Evolutionary conservation across 2,329 filamentous ascomycete species (phyloP).

Genomic region (Monosporascus sp.): DNA sequence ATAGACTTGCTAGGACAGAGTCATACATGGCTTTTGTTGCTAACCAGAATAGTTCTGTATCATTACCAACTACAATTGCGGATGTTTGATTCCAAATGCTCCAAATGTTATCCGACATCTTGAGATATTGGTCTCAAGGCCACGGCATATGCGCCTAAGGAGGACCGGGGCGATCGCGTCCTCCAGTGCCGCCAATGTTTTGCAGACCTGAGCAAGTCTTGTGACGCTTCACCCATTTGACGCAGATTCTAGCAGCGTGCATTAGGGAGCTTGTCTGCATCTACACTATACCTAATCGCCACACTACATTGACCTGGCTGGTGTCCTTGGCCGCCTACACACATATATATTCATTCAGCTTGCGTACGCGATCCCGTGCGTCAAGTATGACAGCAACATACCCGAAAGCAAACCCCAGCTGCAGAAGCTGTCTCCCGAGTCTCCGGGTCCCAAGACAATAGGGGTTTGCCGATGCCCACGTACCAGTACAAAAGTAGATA

Average conservation of each 20-base stretch:
- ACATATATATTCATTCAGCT: not conserved
- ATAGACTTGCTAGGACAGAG: no score
- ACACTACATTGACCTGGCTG: not conserved
- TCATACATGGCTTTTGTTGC: no score
- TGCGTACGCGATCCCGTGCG: not conserved
- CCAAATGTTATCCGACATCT: no score
- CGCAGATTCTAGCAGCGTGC: not conserved
- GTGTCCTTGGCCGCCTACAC: no score
- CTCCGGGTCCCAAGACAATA: not conserved
- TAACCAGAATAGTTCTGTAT: no score
- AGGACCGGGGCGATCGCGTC: not conserved
- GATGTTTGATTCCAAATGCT: no score
- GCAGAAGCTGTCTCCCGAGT: not conserved
- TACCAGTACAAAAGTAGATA: not conserved
- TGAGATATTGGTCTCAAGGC: not conserved
- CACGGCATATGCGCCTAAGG: not conserved
- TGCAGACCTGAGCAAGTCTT: not conserved
- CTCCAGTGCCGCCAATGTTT: not conserved
- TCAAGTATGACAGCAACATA: not conserved
- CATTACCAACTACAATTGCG: no score
- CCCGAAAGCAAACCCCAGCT: not conserved
- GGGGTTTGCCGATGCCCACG: not conserved
- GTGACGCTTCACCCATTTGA: not conserved
- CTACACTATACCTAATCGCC: not conserved
- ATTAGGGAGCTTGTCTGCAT: no score